Evolutionary conservation across 2,329 filamentous ascomycete species (phyloP).

Genomic region (Tolypocladium tundrense): DNA sequence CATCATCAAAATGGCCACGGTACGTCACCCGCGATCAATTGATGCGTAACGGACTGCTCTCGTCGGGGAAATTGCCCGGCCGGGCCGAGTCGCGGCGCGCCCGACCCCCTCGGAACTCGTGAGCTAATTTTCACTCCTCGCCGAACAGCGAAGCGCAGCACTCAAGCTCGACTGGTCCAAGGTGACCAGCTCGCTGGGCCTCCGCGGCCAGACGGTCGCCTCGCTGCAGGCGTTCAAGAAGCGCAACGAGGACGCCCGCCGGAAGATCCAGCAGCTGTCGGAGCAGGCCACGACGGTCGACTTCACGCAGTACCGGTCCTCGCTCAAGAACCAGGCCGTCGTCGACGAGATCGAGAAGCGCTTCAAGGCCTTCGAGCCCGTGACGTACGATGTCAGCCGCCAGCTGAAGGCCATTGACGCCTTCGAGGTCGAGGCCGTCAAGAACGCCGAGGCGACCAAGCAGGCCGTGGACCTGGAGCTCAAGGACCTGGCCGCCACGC

Average conservation of each 20-base stretch:
- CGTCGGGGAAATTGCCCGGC: not conserved
- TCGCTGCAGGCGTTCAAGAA: constrained; percentile 97
- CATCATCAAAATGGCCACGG: constrained; percentile 56
- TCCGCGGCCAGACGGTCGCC: constrained; percentile 86
- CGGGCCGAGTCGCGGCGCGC: not conserved
- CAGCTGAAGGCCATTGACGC: constrained; percentile 98
- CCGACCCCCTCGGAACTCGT: constrained; percentile 10
- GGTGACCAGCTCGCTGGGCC: constrained; percentile 85
- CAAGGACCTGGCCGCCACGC: constrained; percentile 83
- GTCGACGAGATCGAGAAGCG: constrained; percentile 96
- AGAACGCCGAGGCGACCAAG: constrained; percentile 97
- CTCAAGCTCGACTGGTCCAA: constrained; percentile 99
- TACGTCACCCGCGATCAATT: constrained; percentile 38
- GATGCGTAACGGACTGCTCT: constrained; percentile 2
- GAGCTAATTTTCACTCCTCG: constrained; percentile 43
- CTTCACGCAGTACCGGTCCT: constrained; percentile 82
- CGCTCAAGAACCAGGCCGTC: constrained; percentile 93
- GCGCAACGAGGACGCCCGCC: constrained; percentile 97
- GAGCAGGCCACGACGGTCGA: constrained; percentile 82
- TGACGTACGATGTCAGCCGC: constrained; percentile 81
- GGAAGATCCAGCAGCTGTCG: constrained; percentile 75
- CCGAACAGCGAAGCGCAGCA: constrained; percentile 80
- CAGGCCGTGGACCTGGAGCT: constrained; percentile 90
- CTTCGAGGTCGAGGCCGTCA: constrained; percentile 92
- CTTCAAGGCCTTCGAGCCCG: constrained; percentile 83